These are phyloP conservation scores for Pilatotrama ljubarskyi DNA, from an alignment of 768 basidiomycete species.

Conservation along the genomic window DNA sequence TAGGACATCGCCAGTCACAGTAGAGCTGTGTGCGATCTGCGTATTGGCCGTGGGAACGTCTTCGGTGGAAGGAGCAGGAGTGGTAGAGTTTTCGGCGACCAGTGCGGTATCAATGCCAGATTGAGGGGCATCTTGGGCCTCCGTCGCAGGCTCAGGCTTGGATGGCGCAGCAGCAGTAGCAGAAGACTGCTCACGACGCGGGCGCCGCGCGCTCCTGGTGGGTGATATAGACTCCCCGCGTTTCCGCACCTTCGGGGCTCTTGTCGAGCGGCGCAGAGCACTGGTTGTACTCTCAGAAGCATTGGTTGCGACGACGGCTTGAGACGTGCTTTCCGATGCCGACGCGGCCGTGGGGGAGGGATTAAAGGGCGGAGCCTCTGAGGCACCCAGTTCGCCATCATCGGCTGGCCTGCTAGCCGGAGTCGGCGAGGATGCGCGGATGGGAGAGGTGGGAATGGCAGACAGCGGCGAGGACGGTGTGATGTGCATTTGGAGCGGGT, in stretches of 20 bases:
- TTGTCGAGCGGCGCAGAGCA: slow-evolving; percentile 10
- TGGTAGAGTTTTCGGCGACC: no score
- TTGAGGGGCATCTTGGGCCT: no score
- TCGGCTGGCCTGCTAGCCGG: neutral
- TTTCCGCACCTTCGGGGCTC: slow-evolving; percentile 7
- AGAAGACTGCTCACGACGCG: neutral
- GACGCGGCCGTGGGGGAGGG: no score
- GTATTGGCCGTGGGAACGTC: no score
- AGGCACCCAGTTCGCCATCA: neutral
- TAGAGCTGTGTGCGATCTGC: no score
- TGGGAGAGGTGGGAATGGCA: neutral
- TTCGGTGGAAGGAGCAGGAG: neutral
- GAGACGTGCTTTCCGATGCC: no score
- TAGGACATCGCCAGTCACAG: neutral
- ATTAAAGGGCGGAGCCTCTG: neutral
- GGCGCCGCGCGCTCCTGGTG: neutral
- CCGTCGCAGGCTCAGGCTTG: no score
- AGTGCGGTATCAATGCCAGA: no score
- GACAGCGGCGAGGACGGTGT: slow-evolving; percentile 6
- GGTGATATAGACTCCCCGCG: slow-evolving; percentile 13
- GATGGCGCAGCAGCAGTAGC: neutral
- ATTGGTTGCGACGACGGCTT: neutral
- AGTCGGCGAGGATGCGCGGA: neutral
- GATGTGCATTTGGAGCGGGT: neutral
- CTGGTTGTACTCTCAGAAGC: neutral